Conservation (phyloP, 1,284 basidiomycete genomes). For the Boletus sp. region DNA sequence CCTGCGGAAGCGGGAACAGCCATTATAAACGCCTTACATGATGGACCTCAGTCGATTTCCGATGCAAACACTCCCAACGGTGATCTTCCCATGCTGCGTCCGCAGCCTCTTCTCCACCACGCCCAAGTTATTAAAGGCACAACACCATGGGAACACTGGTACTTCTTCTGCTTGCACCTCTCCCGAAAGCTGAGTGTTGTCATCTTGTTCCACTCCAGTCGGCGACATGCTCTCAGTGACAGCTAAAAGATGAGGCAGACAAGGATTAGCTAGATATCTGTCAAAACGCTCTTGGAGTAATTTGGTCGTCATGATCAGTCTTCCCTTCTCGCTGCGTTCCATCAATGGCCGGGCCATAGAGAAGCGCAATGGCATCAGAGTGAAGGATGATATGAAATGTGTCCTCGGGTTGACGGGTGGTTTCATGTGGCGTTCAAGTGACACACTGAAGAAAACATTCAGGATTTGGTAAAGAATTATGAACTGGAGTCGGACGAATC, state of each 20-base stretch:
- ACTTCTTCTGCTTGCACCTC: not conserved
- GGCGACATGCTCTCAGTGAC: not conserved
- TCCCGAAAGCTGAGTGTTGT: not conserved
- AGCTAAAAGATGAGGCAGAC: slow-evolving; percentile 12
- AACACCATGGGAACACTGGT: slow-evolving; percentile 4
- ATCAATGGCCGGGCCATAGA: slow-evolving; percentile 15
- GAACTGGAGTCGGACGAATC: not conserved
- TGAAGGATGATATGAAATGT: slow-evolving; percentile 17
- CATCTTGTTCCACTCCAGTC: too few relatives aligned
- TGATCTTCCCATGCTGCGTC: slow-evolving; percentile 4
- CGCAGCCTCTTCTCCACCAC: slow-evolving; percentile 14
- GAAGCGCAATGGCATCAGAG: slow-evolving; percentile 15
- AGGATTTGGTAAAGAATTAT: not conserved
- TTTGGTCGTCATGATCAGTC: slow-evolving; percentile 12
- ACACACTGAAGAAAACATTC: slow-evolving; percentile 3
- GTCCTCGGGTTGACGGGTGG: slow-evolving; percentile 19
- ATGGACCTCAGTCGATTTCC: slow-evolving; percentile 4
- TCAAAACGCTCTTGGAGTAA: slow-evolving; percentile 17
- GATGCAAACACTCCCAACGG: slow-evolving; percentile 1
- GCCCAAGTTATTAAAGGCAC: slow-evolving; percentile 19
- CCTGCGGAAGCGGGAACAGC: not conserved
- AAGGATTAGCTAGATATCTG: slow-evolving; percentile 15
- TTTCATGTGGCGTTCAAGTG: slow-evolving; percentile 24
- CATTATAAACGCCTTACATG: slow-evolving; percentile 7
- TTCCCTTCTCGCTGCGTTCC: slow-evolving; percentile 13